Evolutionary conservation across 257 asterid genomes (phyloP).

Genomic region (Ballota nigra): DNA sequence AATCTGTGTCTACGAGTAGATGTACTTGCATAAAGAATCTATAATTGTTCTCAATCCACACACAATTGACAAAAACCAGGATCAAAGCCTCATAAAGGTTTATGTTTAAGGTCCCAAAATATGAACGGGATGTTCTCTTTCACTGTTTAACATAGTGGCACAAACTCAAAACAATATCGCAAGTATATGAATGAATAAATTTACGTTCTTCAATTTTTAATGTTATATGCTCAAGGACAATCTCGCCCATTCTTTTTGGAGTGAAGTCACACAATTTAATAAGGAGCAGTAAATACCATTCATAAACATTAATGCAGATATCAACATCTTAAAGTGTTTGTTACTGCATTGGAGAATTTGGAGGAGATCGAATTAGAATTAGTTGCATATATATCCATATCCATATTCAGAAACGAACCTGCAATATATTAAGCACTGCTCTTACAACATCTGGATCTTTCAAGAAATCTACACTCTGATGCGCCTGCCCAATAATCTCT

Average conservation of each 20-base stretch:
- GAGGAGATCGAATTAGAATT: not conserved
- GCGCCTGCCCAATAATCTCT: constrained; percentile 94
- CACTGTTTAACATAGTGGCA: not conserved
- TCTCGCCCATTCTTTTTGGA: not conserved
- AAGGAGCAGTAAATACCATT: not conserved
- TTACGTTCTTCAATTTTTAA: not conserved
- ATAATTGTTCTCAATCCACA: not conserved
- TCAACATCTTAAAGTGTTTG: not conserved
- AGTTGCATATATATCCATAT: not conserved
- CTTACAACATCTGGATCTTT: constrained; percentile 85
- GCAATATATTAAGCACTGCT: constrained; percentile 93
- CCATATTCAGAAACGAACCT: constrained; percentile 50
- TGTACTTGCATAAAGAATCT: not conserved
- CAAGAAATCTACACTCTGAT: constrained; percentile 80
- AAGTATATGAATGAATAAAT: not conserved
- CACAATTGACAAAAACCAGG: not conserved
- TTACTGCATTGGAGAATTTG: not conserved
- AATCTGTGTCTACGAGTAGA: not conserved
- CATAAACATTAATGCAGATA: not conserved
- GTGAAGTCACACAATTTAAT: not conserved
- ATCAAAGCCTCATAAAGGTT: not conserved
- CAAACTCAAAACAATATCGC: not conserved
- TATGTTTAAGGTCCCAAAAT: not conserved
- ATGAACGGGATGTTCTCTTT: not conserved
- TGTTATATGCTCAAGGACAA: not conserved